phyloP scores from a whole-genome alignment of 169 alveolate species.

The Theileria sp. region DNA sequence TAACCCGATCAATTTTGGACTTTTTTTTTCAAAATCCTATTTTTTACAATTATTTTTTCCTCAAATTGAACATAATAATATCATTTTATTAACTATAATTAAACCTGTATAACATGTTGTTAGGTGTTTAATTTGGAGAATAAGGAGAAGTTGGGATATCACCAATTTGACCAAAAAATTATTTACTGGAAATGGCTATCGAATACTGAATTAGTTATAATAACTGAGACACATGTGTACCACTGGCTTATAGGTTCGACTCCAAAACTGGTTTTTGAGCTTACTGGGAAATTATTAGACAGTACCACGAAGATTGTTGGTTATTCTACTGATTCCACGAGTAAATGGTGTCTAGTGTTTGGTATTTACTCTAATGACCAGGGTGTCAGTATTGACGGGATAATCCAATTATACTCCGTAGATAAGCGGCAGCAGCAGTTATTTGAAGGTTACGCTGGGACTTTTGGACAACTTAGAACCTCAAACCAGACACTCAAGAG shows the following conservation, averaged over 20 bases:
- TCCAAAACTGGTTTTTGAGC: constrained; percentile 84
- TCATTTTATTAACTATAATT: too few relatives aligned
- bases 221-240: constrained; percentile 89
- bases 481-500: constrained; percentile 13
- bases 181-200: constrained; percentile 94
- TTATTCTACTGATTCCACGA: constrained; percentile 83
- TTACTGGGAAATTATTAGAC: constrained; percentile 84
- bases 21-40: too few relatives aligned
- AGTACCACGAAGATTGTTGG: constrained; percentile 88
- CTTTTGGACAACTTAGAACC: constrained; percentile 81
- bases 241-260: constrained; percentile 86
- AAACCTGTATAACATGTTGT: too few relatives aligned
- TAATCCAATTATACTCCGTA: constrained; percentile 89
- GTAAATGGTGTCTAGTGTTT: constrained; percentile 91
- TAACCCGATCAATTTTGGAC: too few relatives aligned
- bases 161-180: constrained; percentile 87
- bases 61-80: too few relatives aligned
- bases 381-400: constrained; percentile 88
- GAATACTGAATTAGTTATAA: constrained; percentile 86
- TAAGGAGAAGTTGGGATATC: constrained; percentile 89
- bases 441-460: constrained; percentile 93
- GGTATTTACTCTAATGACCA: constrained; percentile 89
- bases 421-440: constrained; percentile 90
- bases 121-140: constrained; percentile 88
- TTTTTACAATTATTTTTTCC: too few relatives aligned